These are phyloP conservation scores for Pseudocohnilembus persalinus DNA, from an alignment of 169 alveolate species.

Conservation along the genomic window DNA sequence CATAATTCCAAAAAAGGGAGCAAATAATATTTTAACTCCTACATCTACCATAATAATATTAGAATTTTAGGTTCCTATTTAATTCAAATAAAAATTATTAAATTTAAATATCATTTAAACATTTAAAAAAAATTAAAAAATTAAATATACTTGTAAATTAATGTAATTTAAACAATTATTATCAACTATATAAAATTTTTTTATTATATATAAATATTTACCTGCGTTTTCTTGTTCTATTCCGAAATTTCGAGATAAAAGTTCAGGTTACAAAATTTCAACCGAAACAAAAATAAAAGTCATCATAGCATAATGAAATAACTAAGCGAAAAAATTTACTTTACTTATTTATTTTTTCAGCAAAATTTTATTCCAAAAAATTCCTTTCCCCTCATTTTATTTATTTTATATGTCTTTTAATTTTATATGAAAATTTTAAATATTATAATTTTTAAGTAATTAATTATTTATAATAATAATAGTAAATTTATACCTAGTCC, in stretches of 20 bases:
- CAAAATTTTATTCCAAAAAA: conserved; percentile 13
- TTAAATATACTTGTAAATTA: neutral
- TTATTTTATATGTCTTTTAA: too few relatives aligned
- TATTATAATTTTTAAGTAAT: too few relatives aligned
- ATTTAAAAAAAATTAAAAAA: neutral
- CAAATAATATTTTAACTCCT: conserved; percentile 34
- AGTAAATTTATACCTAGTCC: too few relatives aligned
- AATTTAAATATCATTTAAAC: neutral
- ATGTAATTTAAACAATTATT: neutral
- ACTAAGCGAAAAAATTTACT: neutral
- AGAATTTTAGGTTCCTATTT: conserved; percentile 26
- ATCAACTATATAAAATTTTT: neutral
- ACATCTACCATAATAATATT: conserved; percentile 35
- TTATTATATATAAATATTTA: too few relatives aligned
- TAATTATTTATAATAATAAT: too few relatives aligned
- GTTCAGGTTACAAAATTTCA: conserved; percentile 8
- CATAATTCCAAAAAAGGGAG: conserved; percentile 43
- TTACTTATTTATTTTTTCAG: conserved; percentile 10
- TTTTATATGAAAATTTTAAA: too few relatives aligned
- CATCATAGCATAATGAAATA: conserved; percentile 2
- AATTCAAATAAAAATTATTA: neutral
- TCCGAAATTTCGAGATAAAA: neutral
- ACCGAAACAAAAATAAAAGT: conserved; percentile 21
- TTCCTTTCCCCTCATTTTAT: neutral
- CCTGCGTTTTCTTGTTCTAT: neutral